Evolutionary conservation across 2,329 filamentous ascomycete species (phyloP), one percentile per base, ranked within the genome.

Genomic region (Monilinia fructigena): DNA sequence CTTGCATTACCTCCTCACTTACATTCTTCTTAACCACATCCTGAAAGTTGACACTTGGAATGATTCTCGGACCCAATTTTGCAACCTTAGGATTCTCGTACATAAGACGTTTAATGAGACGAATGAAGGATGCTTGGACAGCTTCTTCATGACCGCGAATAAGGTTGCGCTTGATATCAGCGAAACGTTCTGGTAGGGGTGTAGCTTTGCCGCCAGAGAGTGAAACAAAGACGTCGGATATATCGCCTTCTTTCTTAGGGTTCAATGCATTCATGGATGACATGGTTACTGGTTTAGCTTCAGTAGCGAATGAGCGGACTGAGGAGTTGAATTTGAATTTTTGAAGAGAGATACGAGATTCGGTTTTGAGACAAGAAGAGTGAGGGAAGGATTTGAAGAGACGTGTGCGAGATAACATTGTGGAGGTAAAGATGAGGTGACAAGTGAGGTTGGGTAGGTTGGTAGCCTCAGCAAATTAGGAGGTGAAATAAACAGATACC

Each of bases 201-300:
- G 76, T 72, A 7, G 77, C 72, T 8, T 74, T 74, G 8, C 31
- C 18, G 0, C 83, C 83, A 0, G 84, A 85, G 3, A 89, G 77
- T 0, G 86, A 88, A 0, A 81, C 81, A 65, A 89, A 89, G 1
- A 85, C 78, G 56, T 85, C 84, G 0, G 86, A 86, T 48, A 89
- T 89, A 69, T 87, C 82, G 6, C 86, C 86, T 70, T 86, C 83
- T 52, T 66, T 28, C 31, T 63, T 66, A 18, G 50, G 28, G 7
- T 61, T 61, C 20, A 48, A 47, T 8, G 12, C 48, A 38, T 50
- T 42, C 63, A 65, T 65, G 16, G 63, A 65, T n/a, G 63, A 23
- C 45, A 60, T 65, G 14, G 2, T 48, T 38, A 18, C 12, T 47
- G 38, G 55, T 40, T 48, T 59, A 20, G 54, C 18, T 53, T 53